These are phyloP conservation scores for Sugiyamaella pinicola DNA, from an alignment of 1,139 yeast genomes.

Conservation along the genomic window DNA sequence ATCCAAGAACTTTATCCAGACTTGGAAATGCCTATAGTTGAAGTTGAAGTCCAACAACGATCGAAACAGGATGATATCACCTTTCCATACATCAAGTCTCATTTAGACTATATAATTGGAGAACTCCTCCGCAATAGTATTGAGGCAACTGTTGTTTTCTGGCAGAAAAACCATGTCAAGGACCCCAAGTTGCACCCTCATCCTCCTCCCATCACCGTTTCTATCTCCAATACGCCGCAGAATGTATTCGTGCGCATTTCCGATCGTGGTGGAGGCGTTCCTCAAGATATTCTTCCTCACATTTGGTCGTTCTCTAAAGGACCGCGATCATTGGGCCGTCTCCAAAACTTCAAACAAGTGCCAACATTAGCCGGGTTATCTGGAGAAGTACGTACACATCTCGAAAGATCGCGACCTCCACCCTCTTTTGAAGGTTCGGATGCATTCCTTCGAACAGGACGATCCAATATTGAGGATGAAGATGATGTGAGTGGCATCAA, in stretches of 20 bases:
- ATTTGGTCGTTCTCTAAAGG: slow-evolving; percentile 74
- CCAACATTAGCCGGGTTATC: slow-evolving; percentile 46
- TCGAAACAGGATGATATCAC: slow-evolving; percentile 48
- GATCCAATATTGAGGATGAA: slow-evolving; percentile 8
- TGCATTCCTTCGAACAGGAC: slow-evolving; percentile 2
- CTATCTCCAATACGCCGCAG: slow-evolving; percentile 66
- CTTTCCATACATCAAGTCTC: slow-evolving; percentile 84
- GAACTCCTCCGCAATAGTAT: slow-evolving; percentile 83
- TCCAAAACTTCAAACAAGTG: slow-evolving; percentile 39
- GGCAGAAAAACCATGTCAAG: slow-evolving; percentile 32
- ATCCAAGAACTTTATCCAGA: slow-evolving; percentile 51
- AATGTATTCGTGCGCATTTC: slow-evolving; percentile 76
- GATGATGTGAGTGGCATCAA: slow-evolving; percentile 14
- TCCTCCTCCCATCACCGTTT: slow-evolving; percentile 71
- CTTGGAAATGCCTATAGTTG: slow-evolving; percentile 66
- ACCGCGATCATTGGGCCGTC: slow-evolving; percentile 37
- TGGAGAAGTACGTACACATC: slow-evolving; percentile 29
- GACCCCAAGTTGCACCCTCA: slow-evolving; percentile 41
- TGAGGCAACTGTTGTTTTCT: slow-evolving; percentile 67
- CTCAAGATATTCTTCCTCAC: slow-evolving; percentile 56
- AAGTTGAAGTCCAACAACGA: slow-evolving; percentile 58
- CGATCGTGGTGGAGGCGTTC: slow-evolving; percentile 88
- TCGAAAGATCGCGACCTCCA: slow-evolving; percentile 19
- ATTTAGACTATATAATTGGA: slow-evolving; percentile 80
- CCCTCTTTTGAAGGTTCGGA: slow-evolving; percentile 5